Evolutionary conservation across 805 yeast species (phyloP).

Genomic region (Saturnispora sekii): DNA sequence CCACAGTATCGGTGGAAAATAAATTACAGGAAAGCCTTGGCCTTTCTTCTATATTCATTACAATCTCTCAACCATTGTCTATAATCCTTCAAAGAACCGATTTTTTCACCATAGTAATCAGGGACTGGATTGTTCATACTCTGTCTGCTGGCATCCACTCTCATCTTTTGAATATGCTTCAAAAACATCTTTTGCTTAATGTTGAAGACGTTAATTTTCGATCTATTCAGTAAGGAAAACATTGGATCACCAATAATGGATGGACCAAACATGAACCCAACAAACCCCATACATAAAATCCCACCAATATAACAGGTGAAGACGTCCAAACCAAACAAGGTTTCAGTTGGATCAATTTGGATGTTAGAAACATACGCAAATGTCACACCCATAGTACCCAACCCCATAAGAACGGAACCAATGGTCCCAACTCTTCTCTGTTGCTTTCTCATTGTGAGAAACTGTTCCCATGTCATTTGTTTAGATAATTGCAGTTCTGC

Average conservation of each 20-base stretch:
- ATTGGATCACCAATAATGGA: slow-evolving; percentile 56
- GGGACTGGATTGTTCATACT: slow-evolving; percentile 91
- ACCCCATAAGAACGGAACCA: slow-evolving; percentile 59
- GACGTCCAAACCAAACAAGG: slow-evolving; percentile 87
- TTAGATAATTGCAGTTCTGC: slow-evolving; percentile 19
- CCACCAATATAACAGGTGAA: slow-evolving; percentile 70
- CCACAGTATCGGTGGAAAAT: too few species aligned
- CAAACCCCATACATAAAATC: slow-evolving; percentile 57
- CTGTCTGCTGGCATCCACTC: slow-evolving; percentile 90
- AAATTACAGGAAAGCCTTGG: slow-evolving; percentile 55
- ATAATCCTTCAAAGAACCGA: slow-evolving; percentile 75
- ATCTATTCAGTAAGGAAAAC: slow-evolving; percentile 47
- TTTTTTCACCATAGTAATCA: slow-evolving; percentile 97
- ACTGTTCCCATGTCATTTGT: slow-evolving; percentile 65
- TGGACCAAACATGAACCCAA: slow-evolving; percentile 83
- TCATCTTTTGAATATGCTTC: slow-evolving; percentile 59
- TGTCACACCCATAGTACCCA: slow-evolving; percentile 55
- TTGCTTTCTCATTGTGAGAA: slow-evolving; percentile 63
- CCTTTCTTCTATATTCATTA: slow-evolving; percentile 77
- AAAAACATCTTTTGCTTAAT: slow-evolving; percentile 66
- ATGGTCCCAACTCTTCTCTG: slow-evolving; percentile 61
- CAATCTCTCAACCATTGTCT: slow-evolving; percentile 96
- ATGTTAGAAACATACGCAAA: slow-evolving; percentile 71
- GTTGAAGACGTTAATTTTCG: slow-evolving; percentile 37
- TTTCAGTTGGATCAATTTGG: slow-evolving; percentile 83